phyloP scores from a whole-genome alignment of 495 filamentous ascomycete genomes.

The Pyrenopolyporus hunteri region DNA sequence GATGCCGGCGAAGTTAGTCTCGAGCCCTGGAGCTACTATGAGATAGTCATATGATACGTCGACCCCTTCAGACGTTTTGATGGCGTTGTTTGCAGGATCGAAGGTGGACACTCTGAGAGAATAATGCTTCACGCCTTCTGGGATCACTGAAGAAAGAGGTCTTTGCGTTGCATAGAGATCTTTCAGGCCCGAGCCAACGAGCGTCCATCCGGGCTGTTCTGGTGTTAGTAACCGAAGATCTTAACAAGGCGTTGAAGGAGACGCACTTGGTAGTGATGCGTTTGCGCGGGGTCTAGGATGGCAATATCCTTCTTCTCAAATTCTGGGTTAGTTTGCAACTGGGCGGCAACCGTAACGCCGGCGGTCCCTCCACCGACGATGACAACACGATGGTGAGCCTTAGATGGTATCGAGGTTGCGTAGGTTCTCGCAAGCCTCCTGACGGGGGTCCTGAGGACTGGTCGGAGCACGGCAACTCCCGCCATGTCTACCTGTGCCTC shows the following conservation, averaged over 20 bases:
- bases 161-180: conserved; percentile 59
- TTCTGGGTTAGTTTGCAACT: conserved; percentile 62
- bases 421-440: conserved; percentile 31
- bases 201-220: conserved; percentile 67
- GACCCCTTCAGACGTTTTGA: conserved; percentile 64
- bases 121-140: conserved; percentile 68
- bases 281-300: conserved; percentile 66
- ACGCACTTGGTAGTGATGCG: conserved; percentile 65
- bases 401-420: conserved; percentile 42
- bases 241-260: neutral
- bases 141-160: conserved; percentile 59
- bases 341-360: conserved; percentile 66
- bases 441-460: conserved; percentile 26
- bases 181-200: conserved; percentile 70
- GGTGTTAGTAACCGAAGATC: conserved; percentile 1
- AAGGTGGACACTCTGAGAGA: conserved; percentile 58
- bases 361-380: conserved; percentile 69
- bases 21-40: conserved; percentile 67
- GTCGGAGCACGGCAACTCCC: conserved; percentile 29
- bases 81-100: conserved; percentile 61
- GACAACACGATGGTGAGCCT: conserved; percentile 63
- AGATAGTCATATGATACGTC: conserved; percentile 68
- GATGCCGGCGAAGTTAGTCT: conserved; percentile 60
- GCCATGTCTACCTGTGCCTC: no score
- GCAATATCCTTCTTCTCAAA: conserved; percentile 67